Evolutionary conservation across 164 flowering plant genomes (phyloP), one percentile per base, ranked within the genome.

Genomic region (Berberis thunbergii): DNA sequence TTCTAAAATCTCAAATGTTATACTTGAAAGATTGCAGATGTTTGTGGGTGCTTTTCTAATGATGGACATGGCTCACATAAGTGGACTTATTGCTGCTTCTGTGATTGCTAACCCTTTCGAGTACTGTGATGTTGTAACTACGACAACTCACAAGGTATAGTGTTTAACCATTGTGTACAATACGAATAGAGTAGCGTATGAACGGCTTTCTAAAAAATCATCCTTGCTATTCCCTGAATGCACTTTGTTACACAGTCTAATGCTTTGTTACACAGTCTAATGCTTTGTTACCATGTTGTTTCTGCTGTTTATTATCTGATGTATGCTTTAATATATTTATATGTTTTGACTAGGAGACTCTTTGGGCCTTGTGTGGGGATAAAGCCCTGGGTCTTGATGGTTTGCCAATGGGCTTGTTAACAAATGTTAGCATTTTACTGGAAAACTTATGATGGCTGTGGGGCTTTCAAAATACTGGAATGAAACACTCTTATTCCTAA

Each of bases 61-160:
- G 96, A 86, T 86, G 92, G 97, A 93, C 69, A 93, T 93, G 98
- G 98, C 97, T 74, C 98, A 93, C 73, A 88, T 93, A 59, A 88
- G 96, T 75, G 97, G 97, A 12, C 86, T 93, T 50, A 92, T 88
- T 78, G 88, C 97, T 79, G 97, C 98, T 67, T 82, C 94, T 64
- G 98, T 93, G 50, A 81, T 88, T 76, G 89, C 80, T 64, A 70
- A 93, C 72, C n/a, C 98, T 41, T 93, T 93, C 78, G 89, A 93
- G 75, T 91, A 70, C 61, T 89, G 90, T 79, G 98, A 91, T 75
- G 79, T 91, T 74, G 96, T 91, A 41, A 91, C 98, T 57, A 91
- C 98, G 26, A 93, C 98, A 55, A 93, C 98, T 44, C 98, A 90
- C 82, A 93, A 93, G 97, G 98, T 90, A 67, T 62, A 26, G 26